Evolutionary conservation across 495 filamentous ascomycete species (phyloP).

Genomic region (Penicillium longicatenatum): DNA sequence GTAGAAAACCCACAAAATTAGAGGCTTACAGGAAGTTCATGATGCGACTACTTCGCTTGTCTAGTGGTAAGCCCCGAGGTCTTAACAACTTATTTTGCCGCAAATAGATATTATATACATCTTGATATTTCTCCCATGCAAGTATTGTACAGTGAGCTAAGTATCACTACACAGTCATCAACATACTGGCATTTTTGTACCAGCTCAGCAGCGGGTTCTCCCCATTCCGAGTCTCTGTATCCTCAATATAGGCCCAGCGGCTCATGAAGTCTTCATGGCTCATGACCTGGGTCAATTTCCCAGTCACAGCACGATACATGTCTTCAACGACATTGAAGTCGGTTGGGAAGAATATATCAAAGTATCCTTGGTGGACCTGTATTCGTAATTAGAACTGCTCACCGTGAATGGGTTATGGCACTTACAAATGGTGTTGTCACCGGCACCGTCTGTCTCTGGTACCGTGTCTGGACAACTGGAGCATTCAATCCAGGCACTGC

Average conservation of each 20-base stretch:
- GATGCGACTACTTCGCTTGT: too few species aligned
- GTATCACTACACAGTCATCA: slow-evolving; percentile 69
- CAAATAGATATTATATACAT: not conserved
- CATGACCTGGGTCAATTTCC: slow-evolving; percentile 81
- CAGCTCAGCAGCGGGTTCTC: slow-evolving; percentile 92
- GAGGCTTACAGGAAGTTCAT: too few species aligned
- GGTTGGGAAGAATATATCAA: slow-evolving; percentile 98
- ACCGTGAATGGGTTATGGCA: not conserved
- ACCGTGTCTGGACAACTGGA: slow-evolving; percentile 95
- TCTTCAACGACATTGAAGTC: slow-evolving; percentile 87
- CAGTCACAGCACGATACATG: slow-evolving; percentile 88
- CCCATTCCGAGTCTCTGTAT: slow-evolving; percentile 82
- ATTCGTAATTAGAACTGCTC: not conserved
- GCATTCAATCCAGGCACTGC: slow-evolving; percentile 81
- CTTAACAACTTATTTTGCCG: too few species aligned
- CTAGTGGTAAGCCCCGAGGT: too few species aligned
- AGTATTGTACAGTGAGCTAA: not conserved
- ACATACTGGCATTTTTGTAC: slow-evolving; percentile 92
- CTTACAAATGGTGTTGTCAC: slow-evolving; percentile 89
- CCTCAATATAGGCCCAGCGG: slow-evolving; percentile 86
- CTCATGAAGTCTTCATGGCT: slow-evolving; percentile 88
- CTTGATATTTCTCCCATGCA: not conserved
- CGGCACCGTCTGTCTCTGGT: slow-evolving; percentile 79
- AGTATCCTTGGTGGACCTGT: slow-evolving; percentile 95
- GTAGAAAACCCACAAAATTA: too few species aligned